Evolutionary conservation across 202 grass and related monocot genomes (phyloP), one percentile per base, ranked within the genome.

Genomic region (Brachypodium distachyon): DNA sequence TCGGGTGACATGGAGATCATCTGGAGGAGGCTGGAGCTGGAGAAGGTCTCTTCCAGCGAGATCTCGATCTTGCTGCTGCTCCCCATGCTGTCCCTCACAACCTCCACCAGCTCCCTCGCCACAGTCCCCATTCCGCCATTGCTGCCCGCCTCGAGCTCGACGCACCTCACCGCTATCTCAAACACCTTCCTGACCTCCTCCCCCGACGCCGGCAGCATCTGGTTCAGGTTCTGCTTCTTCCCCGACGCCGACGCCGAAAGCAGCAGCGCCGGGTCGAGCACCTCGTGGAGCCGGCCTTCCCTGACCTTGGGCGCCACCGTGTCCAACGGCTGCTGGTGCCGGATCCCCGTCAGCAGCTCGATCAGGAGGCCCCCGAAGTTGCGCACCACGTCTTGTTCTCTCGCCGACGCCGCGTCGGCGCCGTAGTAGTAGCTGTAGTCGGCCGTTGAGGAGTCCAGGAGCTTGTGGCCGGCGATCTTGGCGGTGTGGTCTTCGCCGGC

Each of bases 1-100:
- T 98, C 96, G 5, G 91, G 91, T 62, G 96, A 98, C 89, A 92
- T 98, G n/a, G 91, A 98, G 82, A 94, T 94, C 91, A 98, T 98
- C 83, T 95, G 96, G 44, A 95, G 85, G 27, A 98, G 85, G 86
- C 95, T 95, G 3, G 91, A 98, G 77, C 83, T 95, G 0, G 91
- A 98, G 76, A 95, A 95, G 5, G 91, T 92, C 61, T 90, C 89
- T 63, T 98, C 91, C 17, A 95, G 82, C 0, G 89, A 82, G 44
- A 94, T 92, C 74, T 98, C 96, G 44, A 90, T 90, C 73, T 87
- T 90, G 66, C 89, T 98, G 77, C 91, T 92, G 61, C 89, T 90
- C 68, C 92, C 85, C 16, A 89, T 85, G 67, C 84, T 88, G 29
- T 90, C 87, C 70, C 80, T 79, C 0, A 68, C 69, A 10, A 90